Percentiles rank a stretch among this genome's conserved stretches.
phyloP scores from a whole-genome alignment of 129 eudicot species.

The Cynara cardunculus region DNA sequence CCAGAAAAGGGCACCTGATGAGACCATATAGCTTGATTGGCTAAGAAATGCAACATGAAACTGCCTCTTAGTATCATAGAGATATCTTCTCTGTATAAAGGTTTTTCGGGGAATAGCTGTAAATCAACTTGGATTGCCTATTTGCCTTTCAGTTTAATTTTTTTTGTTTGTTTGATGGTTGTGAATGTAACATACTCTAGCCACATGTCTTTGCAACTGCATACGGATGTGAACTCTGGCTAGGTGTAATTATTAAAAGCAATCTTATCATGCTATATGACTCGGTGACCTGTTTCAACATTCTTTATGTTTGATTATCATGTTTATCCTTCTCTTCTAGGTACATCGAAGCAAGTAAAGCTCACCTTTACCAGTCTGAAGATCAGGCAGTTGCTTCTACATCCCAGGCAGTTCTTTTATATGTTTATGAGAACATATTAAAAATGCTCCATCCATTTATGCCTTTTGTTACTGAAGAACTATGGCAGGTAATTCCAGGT shows the following conservation, averaged over 20 bases:
- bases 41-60: no score
- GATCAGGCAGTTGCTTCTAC: conserved; percentile 42
- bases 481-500: conserved; percentile 70
- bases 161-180: no score
- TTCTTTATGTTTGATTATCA: not conserved
- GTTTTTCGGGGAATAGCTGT: no score
- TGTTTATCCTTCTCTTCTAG: conserved; percentile 29
- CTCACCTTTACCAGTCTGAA: conserved; percentile 73
- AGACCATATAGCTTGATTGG: no score
- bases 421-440: conserved; percentile 76
- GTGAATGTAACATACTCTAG: no score
- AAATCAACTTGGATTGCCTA: no score
- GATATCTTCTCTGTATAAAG: no score
- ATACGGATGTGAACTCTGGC: not conserved
- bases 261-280: not conserved
- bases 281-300: not conserved
- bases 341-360: conserved; percentile 99
- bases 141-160: no score
- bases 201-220: not conserved
- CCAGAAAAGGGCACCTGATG: no score
- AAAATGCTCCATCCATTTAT: conserved; percentile 89
- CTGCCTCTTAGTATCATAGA: no score
- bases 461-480: conserved; percentile 97
- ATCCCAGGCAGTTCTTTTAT: conserved; percentile 86
- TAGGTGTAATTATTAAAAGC: not conserved